phyloP scores from a whole-genome alignment of 2,329 filamentous ascomycete genomes.

The Hymenoscyphus repandus region DNA sequence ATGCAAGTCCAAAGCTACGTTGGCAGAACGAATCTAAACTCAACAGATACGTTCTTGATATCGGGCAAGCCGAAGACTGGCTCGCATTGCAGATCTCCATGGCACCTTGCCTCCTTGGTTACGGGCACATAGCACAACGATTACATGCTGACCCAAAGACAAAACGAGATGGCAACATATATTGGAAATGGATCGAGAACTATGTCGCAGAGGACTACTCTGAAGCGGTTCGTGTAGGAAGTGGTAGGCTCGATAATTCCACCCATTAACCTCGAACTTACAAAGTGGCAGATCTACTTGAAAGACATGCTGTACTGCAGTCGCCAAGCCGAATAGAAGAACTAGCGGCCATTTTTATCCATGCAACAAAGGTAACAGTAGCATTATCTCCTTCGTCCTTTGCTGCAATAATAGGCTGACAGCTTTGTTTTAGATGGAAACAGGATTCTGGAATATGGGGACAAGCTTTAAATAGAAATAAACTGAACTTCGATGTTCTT shows the following conservation, averaged over 20 bases:
- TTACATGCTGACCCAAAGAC: conserved; percentile 60
- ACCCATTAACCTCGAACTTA: conserved; percentile 1
- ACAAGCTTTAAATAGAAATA: neutral
- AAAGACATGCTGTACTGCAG: conserved; percentile 67
- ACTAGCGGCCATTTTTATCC: conserved; percentile 76
- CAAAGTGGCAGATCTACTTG: conserved; percentile 56
- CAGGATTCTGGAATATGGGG: conserved; percentile 71
- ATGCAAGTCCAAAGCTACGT: neutral
- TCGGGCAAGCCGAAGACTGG: conserved; percentile 84
- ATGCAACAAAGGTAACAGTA: conserved; percentile 69
- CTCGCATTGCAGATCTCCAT: conserved; percentile 79
- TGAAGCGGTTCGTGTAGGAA: conserved; percentile 64
- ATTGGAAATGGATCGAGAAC: conserved; percentile 89
- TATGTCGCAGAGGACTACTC: conserved; percentile 79
- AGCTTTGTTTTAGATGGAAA: conserved; percentile 55
- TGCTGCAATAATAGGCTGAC: neutral
- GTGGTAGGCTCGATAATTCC: conserved; percentile 45
- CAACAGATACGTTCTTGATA: conserved; percentile 72
- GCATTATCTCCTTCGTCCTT: neutral
- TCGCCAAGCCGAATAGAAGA: conserved; percentile 75
- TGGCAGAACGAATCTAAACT: conserved; percentile 1
- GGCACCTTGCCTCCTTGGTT: conserved; percentile 85
- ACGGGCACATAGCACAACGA: conserved; percentile 71
- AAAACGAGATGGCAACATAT: conserved; percentile 60
- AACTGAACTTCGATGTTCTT: too few relatives aligned